These are phyloP conservation scores for Scleroderma citrinum DNA, from an alignment of 768 basidiomycete genomes.

Conservation along the genomic window DNA sequence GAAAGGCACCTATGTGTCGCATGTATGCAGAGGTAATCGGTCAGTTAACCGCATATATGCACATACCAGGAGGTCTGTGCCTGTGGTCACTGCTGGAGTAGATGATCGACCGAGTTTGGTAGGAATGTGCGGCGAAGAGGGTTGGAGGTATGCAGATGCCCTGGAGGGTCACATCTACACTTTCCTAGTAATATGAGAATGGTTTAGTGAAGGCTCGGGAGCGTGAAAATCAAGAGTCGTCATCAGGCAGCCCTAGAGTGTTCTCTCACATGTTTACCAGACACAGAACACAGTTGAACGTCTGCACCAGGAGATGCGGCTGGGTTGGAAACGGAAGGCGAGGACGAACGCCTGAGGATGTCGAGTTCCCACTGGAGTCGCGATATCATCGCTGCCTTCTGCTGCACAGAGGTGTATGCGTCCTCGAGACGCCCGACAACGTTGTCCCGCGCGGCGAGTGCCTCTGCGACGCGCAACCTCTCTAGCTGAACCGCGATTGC, in stretches of 20 bases:
- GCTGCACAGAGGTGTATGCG: conserved; percentile 54
- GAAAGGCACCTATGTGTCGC: neutral
- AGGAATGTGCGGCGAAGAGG: neutral
- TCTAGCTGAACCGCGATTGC: conserved; percentile 52
- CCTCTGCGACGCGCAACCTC: conserved; percentile 47
- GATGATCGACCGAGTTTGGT: neutral
- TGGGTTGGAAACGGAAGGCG: conserved; percentile 14
- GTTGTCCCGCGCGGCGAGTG: conserved; percentile 56
- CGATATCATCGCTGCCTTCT: conserved; percentile 50
- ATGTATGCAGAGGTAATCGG: neutral
- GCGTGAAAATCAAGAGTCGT: neutral
- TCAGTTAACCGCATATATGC: conserved; percentile 11
- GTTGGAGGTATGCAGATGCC: neutral
- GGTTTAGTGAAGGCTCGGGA: neutral
- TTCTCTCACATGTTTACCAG: neutral
- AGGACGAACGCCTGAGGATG: conserved; percentile 16
- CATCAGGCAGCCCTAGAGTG: no score
- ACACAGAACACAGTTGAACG: neutral
- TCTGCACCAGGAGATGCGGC: neutral
- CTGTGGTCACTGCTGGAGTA: neutral
- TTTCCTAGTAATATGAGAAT: neutral
- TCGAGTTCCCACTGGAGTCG: conserved; percentile 40
- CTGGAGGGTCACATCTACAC: neutral
- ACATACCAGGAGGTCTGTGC: conserved; percentile 8
- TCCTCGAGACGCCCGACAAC: conserved; percentile 52